These are phyloP conservation scores for Saturnispora hagleri DNA, from an alignment of 805 yeast species.

Conservation along the genomic window DNA sequence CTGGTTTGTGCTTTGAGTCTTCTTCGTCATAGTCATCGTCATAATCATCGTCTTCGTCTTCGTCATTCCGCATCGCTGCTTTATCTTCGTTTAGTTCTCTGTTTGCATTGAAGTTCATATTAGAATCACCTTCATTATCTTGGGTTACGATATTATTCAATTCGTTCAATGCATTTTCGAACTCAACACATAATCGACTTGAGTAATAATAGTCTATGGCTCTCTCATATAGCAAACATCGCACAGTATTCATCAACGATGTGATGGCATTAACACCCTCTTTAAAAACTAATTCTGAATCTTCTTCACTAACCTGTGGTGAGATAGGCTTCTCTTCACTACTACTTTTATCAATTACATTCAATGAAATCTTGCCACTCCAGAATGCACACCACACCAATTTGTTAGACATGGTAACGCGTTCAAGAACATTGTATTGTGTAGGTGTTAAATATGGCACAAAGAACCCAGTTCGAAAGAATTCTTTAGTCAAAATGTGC, in stretches of 20 bases:
- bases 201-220: conserved; percentile 39
- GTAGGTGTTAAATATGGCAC: conserved; percentile 45
- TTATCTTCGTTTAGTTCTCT: neutral
- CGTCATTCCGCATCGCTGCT: conserved; percentile 19
- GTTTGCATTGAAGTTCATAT: too few species aligned
- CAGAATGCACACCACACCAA: conserved; percentile 39
- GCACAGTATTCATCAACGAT: conserved; percentile 35
- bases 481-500: conserved; percentile 27
- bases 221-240: conserved; percentile 66
- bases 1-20: conserved; percentile 9
- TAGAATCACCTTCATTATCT: neutral
- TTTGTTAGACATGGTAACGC: conserved; percentile 30
- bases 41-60: conserved; percentile 27
- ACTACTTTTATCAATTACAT: conserved; percentile 8
- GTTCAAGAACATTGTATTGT: conserved; percentile 42
- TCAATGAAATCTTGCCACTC: conserved; percentile 27
- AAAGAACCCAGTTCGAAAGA: conserved; percentile 33
- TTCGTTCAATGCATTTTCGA: conserved; percentile 13
- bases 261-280: conserved; percentile 41
- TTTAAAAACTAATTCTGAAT: conserved; percentile 32
- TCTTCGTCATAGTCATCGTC: conserved; percentile 21
- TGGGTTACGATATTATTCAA: neutral
- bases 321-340: conserved; percentile 15
- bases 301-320: conserved; percentile 11
- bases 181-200: conserved; percentile 5